Base-by-base conservation (phyloP, 139 green algal genomes). In the Dunaliella sp. region DNA sequence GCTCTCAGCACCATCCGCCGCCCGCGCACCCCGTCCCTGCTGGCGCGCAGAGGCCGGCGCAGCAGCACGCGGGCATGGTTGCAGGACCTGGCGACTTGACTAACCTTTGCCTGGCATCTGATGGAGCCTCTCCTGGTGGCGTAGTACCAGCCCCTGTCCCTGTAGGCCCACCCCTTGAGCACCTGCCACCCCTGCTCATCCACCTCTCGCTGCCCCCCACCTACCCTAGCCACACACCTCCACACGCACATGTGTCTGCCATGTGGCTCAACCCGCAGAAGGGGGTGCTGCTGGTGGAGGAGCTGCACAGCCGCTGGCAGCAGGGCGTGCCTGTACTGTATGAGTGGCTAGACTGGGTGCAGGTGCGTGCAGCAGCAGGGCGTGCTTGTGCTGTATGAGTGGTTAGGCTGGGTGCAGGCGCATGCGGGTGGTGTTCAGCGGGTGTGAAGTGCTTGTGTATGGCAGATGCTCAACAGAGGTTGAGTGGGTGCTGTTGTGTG, bases 271-370 rank as follows among this genome's bases (percentile, higher is more conserved):
- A 80, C 1, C 1, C 25, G 1, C 12, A 30, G 26, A 75, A 88
- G 25, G 57, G 38, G 0, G 35, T 65, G 1, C 3, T 73, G 57
- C 85, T 95, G 58, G 36, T 72, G n/a, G 37, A 83, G 0, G 28
- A 80, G 79, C 86, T 95, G 31, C 75, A 38, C 38, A 22, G 80
- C 48, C 72, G 88, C 77, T 95, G 90, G 89, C 21, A 83, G 33
- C 82, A 85, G 1, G 90, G 90, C 32, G 37, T 21, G 2, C 90
- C 91, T 1, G 74, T 93, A 22, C 83, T 87, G 77, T 94, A 89
- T 38, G 80, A 58, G 1, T 95, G 89, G 92, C 74, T 94, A 2
- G 90, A 95, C 77, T 95, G 90, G 89, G 85, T 96, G 65, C 85
- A 91, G 35, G 58, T 34, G 25, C 0, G 73, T 94, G 85, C 24